Conservation (phyloP, 257 asterid genomes). For the Phtheirospermum japonicum region DNA sequence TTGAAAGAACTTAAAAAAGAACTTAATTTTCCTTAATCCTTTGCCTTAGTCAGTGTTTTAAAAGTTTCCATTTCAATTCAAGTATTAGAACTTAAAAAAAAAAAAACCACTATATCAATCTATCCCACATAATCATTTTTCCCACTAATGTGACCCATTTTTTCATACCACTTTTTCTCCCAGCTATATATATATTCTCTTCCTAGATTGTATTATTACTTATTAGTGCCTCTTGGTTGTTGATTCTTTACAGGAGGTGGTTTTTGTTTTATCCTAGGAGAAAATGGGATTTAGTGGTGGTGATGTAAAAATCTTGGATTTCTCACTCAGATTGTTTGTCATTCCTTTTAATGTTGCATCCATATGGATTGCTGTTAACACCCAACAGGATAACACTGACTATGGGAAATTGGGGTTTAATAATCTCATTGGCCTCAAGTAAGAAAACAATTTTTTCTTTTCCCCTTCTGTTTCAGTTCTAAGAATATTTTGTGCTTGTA, state of each 20-base stretch:
- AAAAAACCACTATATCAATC: neutral
- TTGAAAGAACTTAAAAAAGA: neutral
- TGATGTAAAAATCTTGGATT: slow-evolving; percentile 49
- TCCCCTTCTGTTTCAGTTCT: neutral
- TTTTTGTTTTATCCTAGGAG: neutral
- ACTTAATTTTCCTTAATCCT: too few species aligned
- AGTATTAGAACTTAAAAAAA: too few species aligned
- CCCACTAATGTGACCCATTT: neutral
- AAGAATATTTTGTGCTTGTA: neutral
- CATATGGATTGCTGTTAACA: slow-evolving; percentile 58
- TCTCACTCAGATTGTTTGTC: slow-evolving; percentile 53
- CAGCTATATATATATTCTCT: neutral
- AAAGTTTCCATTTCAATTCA: too few species aligned
- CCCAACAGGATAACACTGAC: slow-evolving; percentile 41
- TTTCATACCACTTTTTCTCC: neutral
- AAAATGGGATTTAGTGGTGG: slow-evolving; percentile 44
- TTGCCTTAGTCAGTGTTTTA: too few species aligned
- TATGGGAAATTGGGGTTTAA: slow-evolving; percentile 66
- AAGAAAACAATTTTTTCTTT: neutral
- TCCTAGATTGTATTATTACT: too few species aligned
- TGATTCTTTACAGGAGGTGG: too few species aligned
- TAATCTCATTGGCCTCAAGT: slow-evolving; percentile 68
- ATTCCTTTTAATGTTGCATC: slow-evolving; percentile 73
- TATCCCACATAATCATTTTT: neutral
- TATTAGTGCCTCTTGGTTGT: too few species aligned